phyloP scores from a whole-genome alignment of 805 yeast genomes.

The Huiozyma naganishii region DNA sequence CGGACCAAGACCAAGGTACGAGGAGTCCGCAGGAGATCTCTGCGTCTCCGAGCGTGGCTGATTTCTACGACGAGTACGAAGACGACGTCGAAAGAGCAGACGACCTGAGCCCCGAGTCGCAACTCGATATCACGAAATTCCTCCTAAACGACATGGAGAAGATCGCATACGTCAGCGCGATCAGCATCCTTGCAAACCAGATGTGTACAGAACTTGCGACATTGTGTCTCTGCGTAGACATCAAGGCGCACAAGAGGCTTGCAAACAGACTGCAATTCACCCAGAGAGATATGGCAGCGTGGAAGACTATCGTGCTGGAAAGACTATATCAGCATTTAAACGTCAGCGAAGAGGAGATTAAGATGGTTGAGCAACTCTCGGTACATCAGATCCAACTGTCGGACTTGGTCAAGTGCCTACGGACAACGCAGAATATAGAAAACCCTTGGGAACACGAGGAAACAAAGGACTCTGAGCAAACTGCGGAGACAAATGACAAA shows the following conservation, averaged over 20 bases:
- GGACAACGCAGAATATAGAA: conserved; percentile 37
- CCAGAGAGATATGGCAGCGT: conserved; percentile 70
- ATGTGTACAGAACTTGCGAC: conserved; percentile 74
- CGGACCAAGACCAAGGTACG: conserved; percentile 4
- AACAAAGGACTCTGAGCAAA: background rate
- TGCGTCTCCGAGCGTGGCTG: conserved; percentile 21
- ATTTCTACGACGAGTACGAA: conserved; percentile 30
- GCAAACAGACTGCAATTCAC: conserved; percentile 52
- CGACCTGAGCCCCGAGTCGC: conserved; percentile 33
- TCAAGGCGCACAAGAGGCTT: conserved; percentile 35
- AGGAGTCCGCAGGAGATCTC: background rate
- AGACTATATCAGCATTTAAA: conserved; percentile 73
- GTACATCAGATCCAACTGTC: conserved; percentile 68
- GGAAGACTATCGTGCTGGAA: conserved; percentile 68
- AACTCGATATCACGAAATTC: conserved; percentile 67
- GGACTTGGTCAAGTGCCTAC: conserved; percentile 59
- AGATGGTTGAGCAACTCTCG: conserved; percentile 80
- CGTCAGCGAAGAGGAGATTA: conserved; percentile 61
- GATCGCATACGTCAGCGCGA: conserved; percentile 83
- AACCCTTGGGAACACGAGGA: conserved; percentile 34
- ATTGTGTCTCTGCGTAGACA: conserved; percentile 40
- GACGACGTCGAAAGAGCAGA: conserved; percentile 26
- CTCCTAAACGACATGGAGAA: conserved; percentile 76
- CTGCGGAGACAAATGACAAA: conserved; percentile 1
- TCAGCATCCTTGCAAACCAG: conserved; percentile 62